Evolutionary conservation across 1,284 basidiomycete species (phyloP).

Genomic region (Calocybe gambosa): DNA sequence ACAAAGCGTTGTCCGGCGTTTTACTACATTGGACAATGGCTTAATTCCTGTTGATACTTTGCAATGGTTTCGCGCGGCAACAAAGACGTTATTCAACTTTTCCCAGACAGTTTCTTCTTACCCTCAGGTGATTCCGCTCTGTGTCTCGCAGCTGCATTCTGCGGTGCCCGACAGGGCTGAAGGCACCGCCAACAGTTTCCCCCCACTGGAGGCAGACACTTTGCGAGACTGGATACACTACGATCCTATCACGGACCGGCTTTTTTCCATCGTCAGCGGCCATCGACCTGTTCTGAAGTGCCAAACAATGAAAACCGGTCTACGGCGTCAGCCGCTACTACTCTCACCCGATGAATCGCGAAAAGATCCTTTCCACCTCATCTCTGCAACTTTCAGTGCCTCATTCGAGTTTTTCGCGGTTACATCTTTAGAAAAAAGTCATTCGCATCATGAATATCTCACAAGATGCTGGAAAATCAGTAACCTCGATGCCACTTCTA

Average conservation of each 20-base stretch:
- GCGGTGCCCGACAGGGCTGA: not conserved
- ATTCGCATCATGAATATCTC: not conserved
- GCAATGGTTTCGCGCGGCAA: not conserved
- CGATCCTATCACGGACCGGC: conserved; percentile 4
- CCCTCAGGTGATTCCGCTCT: conserved; percentile 6
- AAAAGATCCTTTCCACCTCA: not conserved
- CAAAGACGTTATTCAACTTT: not conserved
- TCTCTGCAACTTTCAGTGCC: conserved; percentile 4
- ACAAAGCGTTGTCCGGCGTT: not conserved
- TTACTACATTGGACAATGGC: not conserved
- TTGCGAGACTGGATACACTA: conserved; percentile 5
- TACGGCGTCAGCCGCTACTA: conserved; percentile 3
- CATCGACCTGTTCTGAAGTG: conserved; percentile 1
- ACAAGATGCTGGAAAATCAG: not conserved
- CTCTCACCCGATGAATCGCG: not conserved
- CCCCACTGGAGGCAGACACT: conserved; percentile 1
- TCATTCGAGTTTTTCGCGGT: conserved; percentile 3
- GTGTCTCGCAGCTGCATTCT: conserved; percentile 1
- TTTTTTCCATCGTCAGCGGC: conserved; percentile 1
- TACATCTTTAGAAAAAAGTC: not conserved
- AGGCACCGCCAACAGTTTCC: not conserved
- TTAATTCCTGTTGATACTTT: not conserved
- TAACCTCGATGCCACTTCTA: not conserved
- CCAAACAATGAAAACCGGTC: conserved; percentile 2
- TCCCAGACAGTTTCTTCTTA: conserved; percentile 2